Evolutionary conservation across 148 eudicot genomes (phyloP).

Genomic region (Oxyria digyna): DNA sequence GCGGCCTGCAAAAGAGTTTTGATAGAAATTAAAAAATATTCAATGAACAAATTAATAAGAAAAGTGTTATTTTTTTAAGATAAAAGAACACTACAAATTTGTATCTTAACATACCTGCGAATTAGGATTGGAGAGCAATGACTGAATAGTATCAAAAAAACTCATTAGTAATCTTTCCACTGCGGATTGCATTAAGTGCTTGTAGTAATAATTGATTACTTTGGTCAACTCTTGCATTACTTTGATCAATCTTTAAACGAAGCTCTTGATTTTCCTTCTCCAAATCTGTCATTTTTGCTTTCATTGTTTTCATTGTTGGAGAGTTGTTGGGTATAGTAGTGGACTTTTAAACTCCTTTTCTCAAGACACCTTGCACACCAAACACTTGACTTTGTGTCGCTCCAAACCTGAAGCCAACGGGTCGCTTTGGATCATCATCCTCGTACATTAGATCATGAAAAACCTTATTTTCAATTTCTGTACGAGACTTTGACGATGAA

Average conservation of each 20-base stretch:
- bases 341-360: neutral
- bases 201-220: neutral
- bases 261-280: neutral
- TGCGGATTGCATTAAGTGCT: neutral
- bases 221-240: neutral
- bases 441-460: neutral
- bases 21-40: no score
- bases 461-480: neutral
- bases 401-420: neutral
- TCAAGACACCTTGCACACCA: neutral
- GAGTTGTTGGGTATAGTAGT: neutral
- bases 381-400: neutral
- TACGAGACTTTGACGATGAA: neutral
- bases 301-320: neutral
- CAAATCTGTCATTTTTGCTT: neutral
- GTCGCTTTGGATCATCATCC: neutral
- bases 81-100: no score
- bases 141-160: neutral
- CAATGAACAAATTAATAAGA: no score
- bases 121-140: neutral
- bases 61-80: no score
- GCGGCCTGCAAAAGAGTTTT: no score
- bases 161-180: neutral
- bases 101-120: neutral
- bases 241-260: no score